Evolutionary conservation across 331 rosid species (phyloP).

Genomic region (Quercus phellos): DNA sequence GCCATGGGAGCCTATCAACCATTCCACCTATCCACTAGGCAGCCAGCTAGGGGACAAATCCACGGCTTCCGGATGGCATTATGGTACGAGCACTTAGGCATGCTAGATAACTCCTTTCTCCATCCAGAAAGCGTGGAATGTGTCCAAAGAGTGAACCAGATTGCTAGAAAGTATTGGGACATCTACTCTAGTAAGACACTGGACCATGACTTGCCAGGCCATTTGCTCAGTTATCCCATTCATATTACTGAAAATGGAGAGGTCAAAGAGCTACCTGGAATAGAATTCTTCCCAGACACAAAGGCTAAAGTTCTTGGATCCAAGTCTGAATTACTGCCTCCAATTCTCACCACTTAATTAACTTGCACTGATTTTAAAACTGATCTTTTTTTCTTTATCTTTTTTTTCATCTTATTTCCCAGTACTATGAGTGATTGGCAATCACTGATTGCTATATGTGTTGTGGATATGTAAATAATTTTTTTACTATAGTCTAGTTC

Average conservation of each 20-base stretch:
- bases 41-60: conserved; percentile 34
- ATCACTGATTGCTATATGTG: background rate
- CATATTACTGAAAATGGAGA: conserved; percentile 25
- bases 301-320: conserved; percentile 35
- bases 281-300: conserved; percentile 35
- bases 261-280: conserved; percentile 21
- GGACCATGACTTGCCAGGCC: conserved; percentile 34
- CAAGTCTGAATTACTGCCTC: conserved; percentile 35
- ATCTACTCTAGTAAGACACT: conserved; percentile 20
- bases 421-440: background rate
- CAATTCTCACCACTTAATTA: conserved; percentile 39
- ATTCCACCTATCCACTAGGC: conserved; percentile 19
- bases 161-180: conserved; percentile 27
- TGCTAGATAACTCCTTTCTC: conserved; percentile 26
- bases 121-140: conserved; percentile 32
- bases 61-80: conserved; percentile 44
- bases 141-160: conserved; percentile 27
- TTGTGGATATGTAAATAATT: background rate
- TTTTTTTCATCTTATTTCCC: background rate
- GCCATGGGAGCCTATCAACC: conserved; percentile 50
- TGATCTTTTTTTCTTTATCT: background rate
- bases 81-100: conserved; percentile 45
- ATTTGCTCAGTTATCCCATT: conserved; percentile 41
- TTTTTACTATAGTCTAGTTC: background rate
- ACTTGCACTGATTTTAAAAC: background rate